These are phyloP conservation scores for Alternaria arbusti DNA, from an alignment of 2,329 filamentous ascomycete genomes.

Conservation along the genomic window DNA sequence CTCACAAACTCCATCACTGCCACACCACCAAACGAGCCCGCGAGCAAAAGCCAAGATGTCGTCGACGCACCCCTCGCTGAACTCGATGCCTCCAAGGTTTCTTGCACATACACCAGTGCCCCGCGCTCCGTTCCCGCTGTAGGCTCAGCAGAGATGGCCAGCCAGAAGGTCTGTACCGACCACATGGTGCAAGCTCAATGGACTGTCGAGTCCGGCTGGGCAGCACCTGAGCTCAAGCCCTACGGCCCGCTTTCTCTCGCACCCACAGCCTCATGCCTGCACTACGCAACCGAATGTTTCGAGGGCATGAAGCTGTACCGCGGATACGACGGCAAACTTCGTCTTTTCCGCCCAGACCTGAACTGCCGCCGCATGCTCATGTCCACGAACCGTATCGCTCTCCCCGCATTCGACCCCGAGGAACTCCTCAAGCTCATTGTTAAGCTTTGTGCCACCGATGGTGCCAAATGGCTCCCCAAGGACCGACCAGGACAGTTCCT, in stretches of 20 bases:
- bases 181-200: conserved; percentile 84
- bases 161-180: conserved; percentile 68
- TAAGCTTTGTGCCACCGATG: conserved; percentile 74
- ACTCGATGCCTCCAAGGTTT: conserved; percentile 54
- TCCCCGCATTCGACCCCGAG: conserved; percentile 73
- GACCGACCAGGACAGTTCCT: conserved; percentile 73
- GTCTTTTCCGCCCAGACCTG: conserved; percentile 77
- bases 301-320: conserved; percentile 81
- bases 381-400: conserved; percentile 68
- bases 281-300: conserved; percentile 92
- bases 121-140: conserved; percentile 52
- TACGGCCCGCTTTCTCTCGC: conserved; percentile 80
- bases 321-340: conserved; percentile 71
- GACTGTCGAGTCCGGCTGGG: conserved; percentile 72
- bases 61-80: conserved; percentile 39
- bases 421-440: conserved; percentile 78
- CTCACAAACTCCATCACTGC: conserved; percentile 33
- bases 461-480: conserved; percentile 78
- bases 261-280: conserved; percentile 80
- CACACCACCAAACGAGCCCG: conserved; percentile 28
- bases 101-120: conserved; percentile 48
- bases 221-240: conserved; percentile 73
- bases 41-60: conserved; percentile 16
- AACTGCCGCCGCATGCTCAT: conserved; percentile 71
- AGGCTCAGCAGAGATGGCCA: conserved; percentile 48